phyloP scores from a whole-genome alignment of 768 basidiomycete genomes.

The Leccinum aurantiacum region DNA sequence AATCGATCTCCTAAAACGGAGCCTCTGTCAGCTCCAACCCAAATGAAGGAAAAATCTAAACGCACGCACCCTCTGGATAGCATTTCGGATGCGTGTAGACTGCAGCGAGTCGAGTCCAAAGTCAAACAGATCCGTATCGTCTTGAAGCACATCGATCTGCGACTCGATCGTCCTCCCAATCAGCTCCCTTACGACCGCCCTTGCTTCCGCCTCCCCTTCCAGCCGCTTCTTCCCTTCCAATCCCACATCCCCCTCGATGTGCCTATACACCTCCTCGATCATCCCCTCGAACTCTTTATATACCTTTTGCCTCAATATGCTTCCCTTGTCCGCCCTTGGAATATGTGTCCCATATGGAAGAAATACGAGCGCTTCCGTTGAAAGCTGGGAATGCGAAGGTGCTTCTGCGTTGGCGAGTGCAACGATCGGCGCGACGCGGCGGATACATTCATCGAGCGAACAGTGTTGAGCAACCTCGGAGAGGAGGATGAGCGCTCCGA shows the following conservation, averaged over 20 bases:
- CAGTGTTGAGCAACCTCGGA: slow-evolving; percentile 37
- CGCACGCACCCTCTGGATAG: slow-evolving; percentile 38
- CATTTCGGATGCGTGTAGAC: slow-evolving; percentile 48
- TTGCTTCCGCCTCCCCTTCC: slow-evolving; percentile 13
- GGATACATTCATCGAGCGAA: slow-evolving; percentile 32
- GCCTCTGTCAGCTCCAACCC: slow-evolving; percentile 13
- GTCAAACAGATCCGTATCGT: slow-evolving; percentile 42
- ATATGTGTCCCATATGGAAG: slow-evolving; percentile 48
- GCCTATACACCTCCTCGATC: slow-evolving; percentile 41
- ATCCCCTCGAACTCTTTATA: slow-evolving; percentile 49
- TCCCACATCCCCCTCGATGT: slow-evolving; percentile 43
- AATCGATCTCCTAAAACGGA: slow-evolving; percentile 17
- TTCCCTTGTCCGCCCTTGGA: slow-evolving; percentile 52
- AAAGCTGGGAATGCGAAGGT: slow-evolving; percentile 53
- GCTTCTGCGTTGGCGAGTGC: slow-evolving; percentile 51
- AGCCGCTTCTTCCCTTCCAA: slow-evolving; percentile 21
- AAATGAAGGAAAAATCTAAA: slow-evolving; percentile 14
- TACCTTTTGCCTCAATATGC: slow-evolving; percentile 47
- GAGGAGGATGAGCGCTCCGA: slow-evolving; percentile 51
- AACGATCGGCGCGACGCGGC: slow-evolving; percentile 39
- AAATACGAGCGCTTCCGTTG: slow-evolving; percentile 50
- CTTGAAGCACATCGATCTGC: slow-evolving; percentile 15
- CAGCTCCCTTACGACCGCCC: slow-evolving; percentile 10
- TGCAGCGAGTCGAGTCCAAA: slow-evolving; percentile 57
- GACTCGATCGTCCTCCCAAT: slow-evolving; percentile 25